Conservation (phyloP, 441 rosid genomes). For the Adansonia grandidieri region DNA sequence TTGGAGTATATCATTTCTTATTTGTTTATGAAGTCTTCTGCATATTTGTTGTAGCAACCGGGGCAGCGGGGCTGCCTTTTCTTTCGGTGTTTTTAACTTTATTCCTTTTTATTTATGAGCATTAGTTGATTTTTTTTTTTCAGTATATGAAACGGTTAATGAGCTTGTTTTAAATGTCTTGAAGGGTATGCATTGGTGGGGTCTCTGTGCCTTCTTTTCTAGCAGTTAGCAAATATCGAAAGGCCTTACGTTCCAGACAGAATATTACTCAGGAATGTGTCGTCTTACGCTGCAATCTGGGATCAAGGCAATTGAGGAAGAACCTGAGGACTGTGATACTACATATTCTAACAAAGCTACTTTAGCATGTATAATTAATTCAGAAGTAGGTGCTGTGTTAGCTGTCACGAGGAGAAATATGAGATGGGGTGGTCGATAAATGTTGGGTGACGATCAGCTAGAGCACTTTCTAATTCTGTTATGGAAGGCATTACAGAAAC, state of each 20-base stretch:
- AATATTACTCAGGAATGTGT: conserved; percentile 56
- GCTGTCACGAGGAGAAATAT: conserved; percentile 80
- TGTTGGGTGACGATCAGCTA: conserved; percentile 77
- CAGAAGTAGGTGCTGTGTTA: conserved; percentile 76
- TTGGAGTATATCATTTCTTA: conserved; percentile 8
- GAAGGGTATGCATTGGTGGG: conserved; percentile 39
- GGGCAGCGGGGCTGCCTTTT: too few relatives aligned
- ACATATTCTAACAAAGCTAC: conserved; percentile 54
- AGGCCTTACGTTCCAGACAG: conserved; percentile 33
- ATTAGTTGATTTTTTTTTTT: neutral
- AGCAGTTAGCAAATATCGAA: conserved; percentile 32
- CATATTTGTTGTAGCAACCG: neutral
- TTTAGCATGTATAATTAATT: conserved; percentile 68
- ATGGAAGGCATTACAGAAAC: conserved; percentile 65
- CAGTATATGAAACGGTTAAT: conserved; percentile 25
- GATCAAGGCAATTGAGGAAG: conserved; percentile 81
- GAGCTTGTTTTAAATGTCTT: conserved; percentile 30
- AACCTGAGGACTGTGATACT: conserved; percentile 71
- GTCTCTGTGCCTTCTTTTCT: conserved; percentile 21
- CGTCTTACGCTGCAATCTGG: conserved; percentile 78
- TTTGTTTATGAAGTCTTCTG: neutral
- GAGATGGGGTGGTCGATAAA: conserved; percentile 76
- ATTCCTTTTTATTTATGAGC: conserved; percentile 1
- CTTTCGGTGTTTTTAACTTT: neutral
- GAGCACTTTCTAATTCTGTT: conserved; percentile 76